These are phyloP conservation scores for Cryptococcus sp. DNA, from an alignment of 1,284 basidiomycete genomes.

Conservation along the genomic window DNA sequence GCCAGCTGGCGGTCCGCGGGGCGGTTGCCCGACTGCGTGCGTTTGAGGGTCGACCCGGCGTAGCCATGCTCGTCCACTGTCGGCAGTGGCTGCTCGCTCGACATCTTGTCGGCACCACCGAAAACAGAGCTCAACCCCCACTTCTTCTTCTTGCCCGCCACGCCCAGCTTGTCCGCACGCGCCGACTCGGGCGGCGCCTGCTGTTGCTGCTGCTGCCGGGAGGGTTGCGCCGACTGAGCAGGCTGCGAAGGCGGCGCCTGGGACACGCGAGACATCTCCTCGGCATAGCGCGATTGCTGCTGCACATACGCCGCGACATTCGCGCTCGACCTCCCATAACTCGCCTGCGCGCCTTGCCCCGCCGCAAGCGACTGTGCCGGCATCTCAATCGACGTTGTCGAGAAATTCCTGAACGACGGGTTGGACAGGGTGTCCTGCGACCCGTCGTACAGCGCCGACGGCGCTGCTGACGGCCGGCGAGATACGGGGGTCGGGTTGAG, in stretches of 20 bases:
- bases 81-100: conserved; percentile 56
- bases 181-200: conserved; percentile 22
- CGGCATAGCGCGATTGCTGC: conserved; percentile 14
- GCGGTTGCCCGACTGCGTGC: conserved; percentile 71
- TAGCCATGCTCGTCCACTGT: conserved; percentile 59
- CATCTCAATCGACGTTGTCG: conserved; percentile 8
- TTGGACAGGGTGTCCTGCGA: conserved; percentile 12
- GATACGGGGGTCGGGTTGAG: conserved; percentile 2
- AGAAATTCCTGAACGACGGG: conserved; percentile 20
- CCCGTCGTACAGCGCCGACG: conserved; percentile 23
- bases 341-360: too few relatives aligned
- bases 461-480: conserved; percentile 9
- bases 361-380: not conserved
- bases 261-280: not conserved
- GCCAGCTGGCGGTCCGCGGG: conserved; percentile 60
- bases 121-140: conserved; percentile 60
- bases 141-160: conserved; percentile 49
- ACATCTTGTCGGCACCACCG: conserved; percentile 66
- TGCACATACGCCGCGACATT: conserved; percentile 30
- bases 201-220: conserved; percentile 18
- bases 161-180: conserved; percentile 18
- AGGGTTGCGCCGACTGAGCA: conserved; percentile 3
- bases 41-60: conserved; percentile 66
- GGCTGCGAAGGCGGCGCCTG: not conserved
- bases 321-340: conserved; percentile 3